phyloP scores from a whole-genome alignment of 163 green algal genomes.

The Scenedesmus sp. region DNA sequence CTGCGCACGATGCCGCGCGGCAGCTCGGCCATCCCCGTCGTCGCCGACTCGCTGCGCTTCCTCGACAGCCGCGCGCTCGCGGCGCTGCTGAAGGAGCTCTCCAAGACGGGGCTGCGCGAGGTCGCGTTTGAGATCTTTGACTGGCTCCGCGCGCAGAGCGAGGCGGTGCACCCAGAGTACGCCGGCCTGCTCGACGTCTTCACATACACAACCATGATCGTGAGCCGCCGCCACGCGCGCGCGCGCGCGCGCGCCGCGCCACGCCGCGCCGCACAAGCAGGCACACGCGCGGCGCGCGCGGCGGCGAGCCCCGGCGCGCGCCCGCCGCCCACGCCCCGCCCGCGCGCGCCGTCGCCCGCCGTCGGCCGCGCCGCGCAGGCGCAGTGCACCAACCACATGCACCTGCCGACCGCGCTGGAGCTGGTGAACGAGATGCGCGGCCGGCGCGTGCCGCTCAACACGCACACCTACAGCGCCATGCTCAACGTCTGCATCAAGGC shows the following conservation, averaged over 20 bases:
- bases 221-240: no score
- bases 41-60: conserved; percentile 21
- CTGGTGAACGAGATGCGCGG: conserved; percentile 60
- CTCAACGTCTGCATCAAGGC: conserved; percentile 59
- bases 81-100: conserved; percentile 87
- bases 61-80: conserved; percentile 64
- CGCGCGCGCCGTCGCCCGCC: background rate
- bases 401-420: conserved; percentile 60
- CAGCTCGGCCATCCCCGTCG: conserved; percentile 4
- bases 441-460: conserved; percentile 60
- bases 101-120: conserved; percentile 66
- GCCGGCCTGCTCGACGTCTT: conserved; percentile 51
- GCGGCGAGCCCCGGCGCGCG: background rate
- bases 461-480: conserved; percentile 70
- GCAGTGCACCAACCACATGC: conserved; percentile 51
- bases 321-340: background rate
- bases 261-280: no score
- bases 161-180: conserved; percentile 9
- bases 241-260: no score
- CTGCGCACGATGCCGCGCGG: conserved; percentile 30
- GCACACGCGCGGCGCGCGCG: no score
- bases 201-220: conserved; percentile 75
- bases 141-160: conserved; percentile 66
- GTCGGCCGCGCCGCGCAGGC: conserved; percentile 15
- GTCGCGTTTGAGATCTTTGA: conserved; percentile 82